Evolutionary conservation across 2,329 filamentous ascomycete genomes (phyloP).

Genomic region (Microdochium paspali): DNA sequence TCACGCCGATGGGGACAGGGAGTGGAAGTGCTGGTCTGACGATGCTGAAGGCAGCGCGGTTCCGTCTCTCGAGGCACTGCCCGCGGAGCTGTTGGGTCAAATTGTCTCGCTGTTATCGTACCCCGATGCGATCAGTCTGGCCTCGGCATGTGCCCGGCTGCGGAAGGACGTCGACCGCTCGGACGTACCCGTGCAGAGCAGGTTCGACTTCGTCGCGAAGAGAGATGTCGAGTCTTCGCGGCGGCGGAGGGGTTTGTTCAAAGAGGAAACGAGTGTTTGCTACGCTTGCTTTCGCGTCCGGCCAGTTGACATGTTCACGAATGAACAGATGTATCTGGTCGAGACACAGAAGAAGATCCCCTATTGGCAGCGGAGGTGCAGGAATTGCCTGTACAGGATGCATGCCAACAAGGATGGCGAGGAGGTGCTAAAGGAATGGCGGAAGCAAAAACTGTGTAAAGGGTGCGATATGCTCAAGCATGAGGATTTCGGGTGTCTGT

Average conservation of each 20-base stretch:
- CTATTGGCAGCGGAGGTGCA: not conserved
- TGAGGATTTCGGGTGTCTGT: not conserved
- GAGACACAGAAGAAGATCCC: not conserved
- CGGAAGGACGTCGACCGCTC: not conserved
- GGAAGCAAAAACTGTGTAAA: not conserved
- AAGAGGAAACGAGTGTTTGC: not conserved
- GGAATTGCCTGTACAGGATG: not conserved
- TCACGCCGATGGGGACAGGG: not conserved
- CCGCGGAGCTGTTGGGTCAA: not conserved
- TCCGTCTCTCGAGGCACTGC: not conserved
- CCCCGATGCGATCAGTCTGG: not conserved
- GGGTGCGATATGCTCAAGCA: not conserved
- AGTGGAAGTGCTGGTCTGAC: not conserved
- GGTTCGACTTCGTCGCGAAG: not conserved
- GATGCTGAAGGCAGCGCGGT: not conserved
- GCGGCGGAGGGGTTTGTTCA: not conserved
- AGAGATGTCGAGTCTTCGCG: not conserved
- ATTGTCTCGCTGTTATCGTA: not conserved
- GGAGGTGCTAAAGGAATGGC: not conserved
- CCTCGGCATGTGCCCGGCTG: not conserved
- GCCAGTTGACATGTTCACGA: not conserved
- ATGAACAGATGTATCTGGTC: not conserved
- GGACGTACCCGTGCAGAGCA: not conserved
- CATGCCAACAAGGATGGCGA: not conserved
- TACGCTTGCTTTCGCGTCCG: not conserved